Evolutionary conservation across 352 stramenopile genomes (phyloP), one percentile per base, ranked within the genome.

Genomic region (Globisporangium alternatum): DNA sequence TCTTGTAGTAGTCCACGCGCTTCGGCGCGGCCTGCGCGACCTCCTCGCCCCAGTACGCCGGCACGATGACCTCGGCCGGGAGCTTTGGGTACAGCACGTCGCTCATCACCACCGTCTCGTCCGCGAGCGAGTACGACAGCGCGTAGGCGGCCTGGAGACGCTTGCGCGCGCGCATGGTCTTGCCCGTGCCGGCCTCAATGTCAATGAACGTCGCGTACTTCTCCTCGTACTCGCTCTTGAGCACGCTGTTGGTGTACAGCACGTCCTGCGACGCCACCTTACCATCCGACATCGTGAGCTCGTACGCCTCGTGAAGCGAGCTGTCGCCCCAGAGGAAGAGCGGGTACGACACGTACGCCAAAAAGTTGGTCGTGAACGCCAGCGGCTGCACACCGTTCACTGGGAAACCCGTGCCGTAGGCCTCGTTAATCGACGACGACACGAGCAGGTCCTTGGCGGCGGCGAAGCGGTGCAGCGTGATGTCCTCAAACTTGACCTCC

Each of bases 101-200:
- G 21, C 65, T 81, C 83, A 92, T 89, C 56, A 74, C 74, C 1
- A 64, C 62, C 37, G 72, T 71, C 25, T 58, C 25, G n/a, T 77
- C 72, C 31, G 65, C 60, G 25, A 68, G 55, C 33, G 76, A 76
- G 39, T 71, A 56, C 39, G 76, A 72, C 25, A 90, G 47, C 28
- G 80, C 80, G 68, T 89, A 89, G 43, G 77, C 83, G 22, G 80
- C 83, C 76, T 78, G 72, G 25, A 92, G 65, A 2, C 83, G 80
- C 81, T 92, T 92, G 69, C 62, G 71, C 15, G 81, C 81, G 25
- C 67, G 68, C 83, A 92, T 88, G 37, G 81, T 80, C 73, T 86
- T 86, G 54, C 83, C 83, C 37, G 81, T 88, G n/a, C 75, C 78
- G 17, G 81, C 69, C 62, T 92, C 83, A 1, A 92, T 67, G 69